Evolutionary conservation across 192 early-diverging fungal genomes (phyloP), one percentile per base, ranked within the genome.

Genomic region (Anaeromyces robustus): DNA sequence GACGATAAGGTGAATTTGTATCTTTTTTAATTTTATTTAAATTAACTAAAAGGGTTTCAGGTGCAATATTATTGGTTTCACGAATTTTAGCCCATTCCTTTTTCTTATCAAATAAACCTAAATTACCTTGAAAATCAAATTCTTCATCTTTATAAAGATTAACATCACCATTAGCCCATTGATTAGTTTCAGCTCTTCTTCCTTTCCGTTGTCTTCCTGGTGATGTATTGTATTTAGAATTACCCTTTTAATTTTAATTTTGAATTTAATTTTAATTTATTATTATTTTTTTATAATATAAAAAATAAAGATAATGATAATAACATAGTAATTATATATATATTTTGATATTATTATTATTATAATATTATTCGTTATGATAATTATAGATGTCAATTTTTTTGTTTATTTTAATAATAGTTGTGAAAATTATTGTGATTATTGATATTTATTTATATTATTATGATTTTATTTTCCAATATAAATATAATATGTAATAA

Each of bases 31-130:
- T 84, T 29, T 79, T 79, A 84, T 94, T 94, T 77, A 92, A 59
- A 59, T 84, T 91, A 28, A 94, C 94, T n/a, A 94, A 82, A 78
- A 92, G 85, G 13, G 87, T 90, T 80, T 94, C 94, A 2, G 94
- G 90, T 17, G 88, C 92, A 22, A 89, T 92, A 37, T 86, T 84
- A 82, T 95, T 93, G 14, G 86, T 84, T 79, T 87, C 84, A 32
- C 90, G 83, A 77, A 93, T 92, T 81, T 93, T 89, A n/a, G 87
- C 90, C 88, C 92, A 93, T 16, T 92, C 86, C 18, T 84, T 84
- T 7, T 86, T 87, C 83, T 95, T 95, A 80, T 95, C 93, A 87
- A 92, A 92, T 82, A 90, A 83, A 29, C 86, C 84, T 16, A 92
- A 78, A 80, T 92, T 91, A 29, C 83, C 84, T 77, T 92, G 90